phyloP scores from a whole-genome alignment of 2,329 filamentous ascomycete species.

The Cytospora paraplurivora region DNA sequence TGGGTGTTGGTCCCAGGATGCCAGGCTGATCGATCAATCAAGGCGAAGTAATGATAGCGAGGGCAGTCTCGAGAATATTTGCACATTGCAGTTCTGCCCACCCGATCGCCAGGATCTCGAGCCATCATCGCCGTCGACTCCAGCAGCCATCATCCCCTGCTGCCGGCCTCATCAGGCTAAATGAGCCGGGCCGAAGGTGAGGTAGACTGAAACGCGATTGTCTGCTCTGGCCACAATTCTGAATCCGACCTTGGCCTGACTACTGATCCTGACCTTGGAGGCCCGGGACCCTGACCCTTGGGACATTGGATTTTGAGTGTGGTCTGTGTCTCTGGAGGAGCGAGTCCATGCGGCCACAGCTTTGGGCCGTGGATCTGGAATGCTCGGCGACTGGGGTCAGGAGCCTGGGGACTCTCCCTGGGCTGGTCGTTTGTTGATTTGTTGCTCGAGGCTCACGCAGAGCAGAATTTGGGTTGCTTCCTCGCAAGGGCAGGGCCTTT shows the following conservation, averaged over 20 bases:
- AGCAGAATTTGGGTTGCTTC: neutral
- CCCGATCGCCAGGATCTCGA: neutral
- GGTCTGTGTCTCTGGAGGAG: conserved; percentile 11
- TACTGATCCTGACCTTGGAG: neutral
- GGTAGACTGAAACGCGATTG: conserved; percentile 9
- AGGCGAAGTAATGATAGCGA: neutral
- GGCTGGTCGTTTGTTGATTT: neutral
- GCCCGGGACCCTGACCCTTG: neutral
- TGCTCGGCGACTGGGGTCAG: neutral
- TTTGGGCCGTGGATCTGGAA: neutral
- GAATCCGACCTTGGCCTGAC: conserved; percentile 14
- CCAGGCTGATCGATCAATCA: neutral
- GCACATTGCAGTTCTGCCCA: neutral
- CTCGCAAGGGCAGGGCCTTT: neutral
- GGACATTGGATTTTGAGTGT: conserved; percentile 3
- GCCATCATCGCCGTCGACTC: neutral
- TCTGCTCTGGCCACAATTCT: conserved; percentile 1
- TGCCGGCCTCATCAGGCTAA: neutral
- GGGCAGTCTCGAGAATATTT: neutral
- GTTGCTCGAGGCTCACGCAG: neutral
- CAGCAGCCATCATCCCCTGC: neutral
- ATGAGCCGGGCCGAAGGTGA: neutral
- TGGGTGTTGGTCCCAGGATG: neutral
- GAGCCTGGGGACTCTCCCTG: too few species aligned
- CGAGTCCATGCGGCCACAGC: neutral